phyloP scores from a whole-genome alignment of 805 yeast species.

The Jamesozyma spencerorum region DNA sequence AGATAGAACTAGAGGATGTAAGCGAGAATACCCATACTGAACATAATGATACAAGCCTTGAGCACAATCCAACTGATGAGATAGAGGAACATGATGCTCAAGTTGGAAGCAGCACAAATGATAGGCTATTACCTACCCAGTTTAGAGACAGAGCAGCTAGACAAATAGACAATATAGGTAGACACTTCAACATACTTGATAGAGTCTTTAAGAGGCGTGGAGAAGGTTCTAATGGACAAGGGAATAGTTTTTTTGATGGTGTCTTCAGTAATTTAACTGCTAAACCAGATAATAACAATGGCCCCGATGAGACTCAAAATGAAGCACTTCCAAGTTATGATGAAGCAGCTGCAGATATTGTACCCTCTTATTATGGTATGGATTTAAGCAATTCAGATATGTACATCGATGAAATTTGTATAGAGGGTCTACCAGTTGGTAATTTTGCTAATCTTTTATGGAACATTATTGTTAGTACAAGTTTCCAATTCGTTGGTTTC shows the following conservation, averaged over 20 bases:
- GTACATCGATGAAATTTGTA: constrained; percentile 79
- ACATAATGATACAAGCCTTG: neutral
- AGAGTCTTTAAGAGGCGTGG: constrained; percentile 25
- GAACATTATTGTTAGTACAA: constrained; percentile 81
- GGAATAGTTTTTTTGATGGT: constrained; percentile 48
- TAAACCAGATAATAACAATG: constrained; percentile 56
- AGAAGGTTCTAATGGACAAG: constrained; percentile 6
- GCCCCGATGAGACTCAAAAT: constrained; percentile 26
- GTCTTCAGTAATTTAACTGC: constrained; percentile 89
- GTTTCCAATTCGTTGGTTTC: constrained; percentile 91
- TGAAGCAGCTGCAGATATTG: constrained; percentile 87
- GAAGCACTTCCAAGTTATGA: constrained; percentile 82
- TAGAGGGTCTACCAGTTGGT: constrained; percentile 94
- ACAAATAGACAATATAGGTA: constrained; percentile 24
- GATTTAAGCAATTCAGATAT: constrained; percentile 51
- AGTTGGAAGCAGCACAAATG: constrained; percentile 6
- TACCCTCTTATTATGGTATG: constrained; percentile 96
- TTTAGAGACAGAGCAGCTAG: constrained; percentile 17
- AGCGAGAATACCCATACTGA: neutral
- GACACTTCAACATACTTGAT: constrained; percentile 34
- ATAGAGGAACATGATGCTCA: neutral
- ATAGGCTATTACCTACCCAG: constrained; percentile 7
- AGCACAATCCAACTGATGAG: neutral
- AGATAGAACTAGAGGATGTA: too few relatives aligned
- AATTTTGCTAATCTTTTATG: constrained; percentile 79